Percentiles rank a stretch among this genome's conserved stretches.
Conservation (phyloP, 768 basidiomycete genomes). For the Basidioascus undulatus region DNA sequence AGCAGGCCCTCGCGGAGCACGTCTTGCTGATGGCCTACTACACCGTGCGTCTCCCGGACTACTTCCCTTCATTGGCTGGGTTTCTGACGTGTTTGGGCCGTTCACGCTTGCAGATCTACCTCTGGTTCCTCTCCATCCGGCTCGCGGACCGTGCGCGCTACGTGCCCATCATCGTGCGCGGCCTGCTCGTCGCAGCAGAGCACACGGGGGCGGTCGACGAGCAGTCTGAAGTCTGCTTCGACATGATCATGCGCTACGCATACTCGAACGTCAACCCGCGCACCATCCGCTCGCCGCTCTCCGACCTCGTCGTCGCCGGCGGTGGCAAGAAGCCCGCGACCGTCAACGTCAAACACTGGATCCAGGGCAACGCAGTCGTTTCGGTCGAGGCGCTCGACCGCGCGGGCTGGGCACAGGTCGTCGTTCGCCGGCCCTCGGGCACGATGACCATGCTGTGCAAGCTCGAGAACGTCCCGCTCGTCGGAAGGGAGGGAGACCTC, state of each 20-base stretch:
- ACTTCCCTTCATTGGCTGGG: no score
- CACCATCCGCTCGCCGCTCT: slow-evolving; percentile 52
- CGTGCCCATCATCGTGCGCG: slow-evolving; percentile 62
- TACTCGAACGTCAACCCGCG: slow-evolving; percentile 84
- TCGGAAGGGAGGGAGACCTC: slow-evolving; percentile 26
- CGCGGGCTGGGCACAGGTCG: slow-evolving; percentile 70
- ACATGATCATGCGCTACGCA: slow-evolving; percentile 86
- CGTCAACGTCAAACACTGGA: slow-evolving; percentile 50
- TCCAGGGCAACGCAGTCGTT: slow-evolving; percentile 58
- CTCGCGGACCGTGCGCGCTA: slow-evolving; percentile 56
- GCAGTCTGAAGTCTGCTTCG: slow-evolving; percentile 85
- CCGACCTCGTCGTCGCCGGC: slow-evolving; percentile 46
- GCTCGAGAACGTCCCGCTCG: slow-evolving; percentile 68
- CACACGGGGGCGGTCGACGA: slow-evolving; percentile 51
- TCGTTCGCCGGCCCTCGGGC: slow-evolving; percentile 67
- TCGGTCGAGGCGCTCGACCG: slow-evolving; percentile 50
- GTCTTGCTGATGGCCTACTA: slow-evolving; percentile 73
- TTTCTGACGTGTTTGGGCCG: no score
- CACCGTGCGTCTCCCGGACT: slow-evolving; percentile 21
- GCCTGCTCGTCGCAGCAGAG: slow-evolving; percentile 66
- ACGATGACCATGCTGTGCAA: slow-evolving; percentile 61
- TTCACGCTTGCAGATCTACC: slow-evolving; percentile 57
- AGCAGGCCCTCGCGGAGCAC: slow-evolving; percentile 68
- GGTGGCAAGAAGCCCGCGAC: slow-evolving; percentile 20
- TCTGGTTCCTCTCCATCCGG: slow-evolving; percentile 79